Evolutionary conservation across 352 stramenopile species (phyloP).

Genomic region (Globisporangium acanthophoron): DNA sequence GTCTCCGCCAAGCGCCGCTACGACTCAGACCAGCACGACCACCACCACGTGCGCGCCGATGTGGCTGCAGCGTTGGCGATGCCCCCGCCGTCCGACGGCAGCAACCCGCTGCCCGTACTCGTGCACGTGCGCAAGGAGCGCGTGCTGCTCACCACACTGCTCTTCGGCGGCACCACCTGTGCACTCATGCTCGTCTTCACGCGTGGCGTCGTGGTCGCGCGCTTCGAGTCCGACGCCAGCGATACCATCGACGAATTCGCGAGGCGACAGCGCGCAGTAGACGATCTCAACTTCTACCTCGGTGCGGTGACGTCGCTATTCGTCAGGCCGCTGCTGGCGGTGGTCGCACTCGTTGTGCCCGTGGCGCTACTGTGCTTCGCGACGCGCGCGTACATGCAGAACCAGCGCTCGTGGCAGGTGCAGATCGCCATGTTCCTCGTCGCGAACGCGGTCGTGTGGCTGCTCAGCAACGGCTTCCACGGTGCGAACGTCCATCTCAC

Average conservation of each 20-base stretch:
- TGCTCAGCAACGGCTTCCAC: conserved; percentile 64
- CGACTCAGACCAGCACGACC: background rate
- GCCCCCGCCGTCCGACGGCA: conserved; percentile 1
- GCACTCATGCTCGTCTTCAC: conserved; percentile 27
- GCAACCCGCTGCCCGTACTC: conserved; percentile 34
- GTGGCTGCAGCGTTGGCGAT: background rate
- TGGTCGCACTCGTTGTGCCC: conserved; percentile 45
- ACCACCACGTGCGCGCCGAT: background rate
- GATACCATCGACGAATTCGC: background rate
- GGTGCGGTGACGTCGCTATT: conserved; percentile 25
- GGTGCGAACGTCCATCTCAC: conserved; percentile 43
- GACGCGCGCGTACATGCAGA: conserved; percentile 44
- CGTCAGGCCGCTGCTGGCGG: conserved; percentile 38
- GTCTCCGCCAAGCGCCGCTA: conserved; percentile 17
- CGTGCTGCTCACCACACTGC: conserved; percentile 24
- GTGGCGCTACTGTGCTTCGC: conserved; percentile 50
- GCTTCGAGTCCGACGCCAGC: conserved; percentile 12
- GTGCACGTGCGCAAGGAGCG: conserved; percentile 32
- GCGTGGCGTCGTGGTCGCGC: conserved; percentile 29
- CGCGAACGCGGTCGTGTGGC: conserved; percentile 39
- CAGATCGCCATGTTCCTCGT: conserved; percentile 23
- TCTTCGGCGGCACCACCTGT: conserved; percentile 15
- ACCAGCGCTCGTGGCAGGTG: conserved; percentile 16
- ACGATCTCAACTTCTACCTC: conserved; percentile 39
- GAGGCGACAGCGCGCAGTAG: background rate